Base-by-base conservation (phyloP, 2,329 filamentous ascomycete genomes). In the Colletotrichum cordylinicola region DNA sequence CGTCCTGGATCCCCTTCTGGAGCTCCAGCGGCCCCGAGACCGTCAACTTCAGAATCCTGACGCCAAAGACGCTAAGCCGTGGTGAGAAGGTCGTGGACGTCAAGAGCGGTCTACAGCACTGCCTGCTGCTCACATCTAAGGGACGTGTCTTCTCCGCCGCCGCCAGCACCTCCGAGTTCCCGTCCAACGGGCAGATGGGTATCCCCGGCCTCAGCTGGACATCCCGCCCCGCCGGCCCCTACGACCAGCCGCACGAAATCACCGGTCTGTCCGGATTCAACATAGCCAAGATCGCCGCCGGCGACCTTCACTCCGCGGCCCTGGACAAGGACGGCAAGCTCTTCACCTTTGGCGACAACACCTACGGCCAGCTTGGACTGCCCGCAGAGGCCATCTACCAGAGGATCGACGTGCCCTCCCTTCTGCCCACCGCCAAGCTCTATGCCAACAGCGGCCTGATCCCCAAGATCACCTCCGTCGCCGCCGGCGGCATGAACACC, bases 81-180 rank as follows among this genome's bases (percentile, higher is more conserved):
- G 91, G 91, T 37, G 96, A 98, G 84, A 94, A 90, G 74, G 87
- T 98, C 9, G 91, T 91, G 0, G 90, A 95, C 67, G 91, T 98
- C 73, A 91, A 92, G 75, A 92, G 93, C 77, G 97, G 97, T 3
- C 89, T 95, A 16, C 96, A 98, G 81, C 96, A 98, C 83, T 94
- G 94, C 37, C 89, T 98, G 1, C 89, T 99, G 66, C 89, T 98
- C 76, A 98, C 96, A 1, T 95, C 92, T 62, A 91, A 91, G 68
- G 97, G 97, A 1, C 94, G 96, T 55, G 90, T 98, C 39, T 98
- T 98, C 84, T 94, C 96, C 4, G 93, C 94, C n/a, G 96, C 95
- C 3, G 93, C 95, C 4, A 95, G 94, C 77, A 93, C 93, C 21
- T 91, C 94, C 72, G 89, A 92, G 67, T 98, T 94, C 82, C 97